Evolutionary conservation across 345 rosid genomes (phyloP).

Genomic region (Streptanthus diversifolius): DNA sequence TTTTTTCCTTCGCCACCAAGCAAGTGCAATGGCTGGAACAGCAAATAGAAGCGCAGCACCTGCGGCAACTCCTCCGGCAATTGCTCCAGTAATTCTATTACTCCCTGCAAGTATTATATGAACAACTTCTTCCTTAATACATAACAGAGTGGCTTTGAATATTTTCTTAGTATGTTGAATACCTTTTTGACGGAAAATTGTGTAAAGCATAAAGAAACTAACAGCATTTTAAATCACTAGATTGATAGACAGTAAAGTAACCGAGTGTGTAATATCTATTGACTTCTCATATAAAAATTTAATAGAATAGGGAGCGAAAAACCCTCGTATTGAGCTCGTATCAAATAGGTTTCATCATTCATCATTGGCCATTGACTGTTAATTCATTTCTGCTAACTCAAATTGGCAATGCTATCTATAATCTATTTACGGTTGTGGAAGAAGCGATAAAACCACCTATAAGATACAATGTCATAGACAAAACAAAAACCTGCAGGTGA

Average conservation of each 20-base stretch:
- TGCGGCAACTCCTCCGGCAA: slow-evolving; percentile 98
- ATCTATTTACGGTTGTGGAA: not conserved
- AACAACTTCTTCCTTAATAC: slow-evolving; percentile 20
- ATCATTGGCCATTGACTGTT: not conserved
- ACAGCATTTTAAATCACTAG: not conserved
- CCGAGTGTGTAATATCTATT: not conserved
- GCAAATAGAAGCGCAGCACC: slow-evolving; percentile 95
- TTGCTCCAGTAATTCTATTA: slow-evolving; percentile 64
- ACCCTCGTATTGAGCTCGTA: not conserved
- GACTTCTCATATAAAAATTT: not conserved
- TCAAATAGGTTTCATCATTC: not conserved
- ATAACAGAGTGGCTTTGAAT: not conserved
- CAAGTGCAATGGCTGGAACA: slow-evolving; percentile 83
- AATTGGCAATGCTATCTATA: not conserved
- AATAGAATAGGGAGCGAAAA: not conserved
- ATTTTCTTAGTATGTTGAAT: not conserved
- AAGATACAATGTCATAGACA: slow-evolving; percentile 5
- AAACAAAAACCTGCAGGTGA: slow-evolving; percentile 35
- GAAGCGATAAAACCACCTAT: not conserved
- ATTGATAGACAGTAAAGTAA: not conserved
- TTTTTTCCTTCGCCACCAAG: slow-evolving; percentile 63
- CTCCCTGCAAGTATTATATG: slow-evolving; percentile 45
- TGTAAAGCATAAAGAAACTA: not conserved
- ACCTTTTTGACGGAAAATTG: not conserved
- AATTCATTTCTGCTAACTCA: not conserved